Evolutionary conservation across 306 rosid genomes (phyloP), one percentile per base, ranked within the genome.

Genomic region (Lathyrus oleraceus): DNA sequence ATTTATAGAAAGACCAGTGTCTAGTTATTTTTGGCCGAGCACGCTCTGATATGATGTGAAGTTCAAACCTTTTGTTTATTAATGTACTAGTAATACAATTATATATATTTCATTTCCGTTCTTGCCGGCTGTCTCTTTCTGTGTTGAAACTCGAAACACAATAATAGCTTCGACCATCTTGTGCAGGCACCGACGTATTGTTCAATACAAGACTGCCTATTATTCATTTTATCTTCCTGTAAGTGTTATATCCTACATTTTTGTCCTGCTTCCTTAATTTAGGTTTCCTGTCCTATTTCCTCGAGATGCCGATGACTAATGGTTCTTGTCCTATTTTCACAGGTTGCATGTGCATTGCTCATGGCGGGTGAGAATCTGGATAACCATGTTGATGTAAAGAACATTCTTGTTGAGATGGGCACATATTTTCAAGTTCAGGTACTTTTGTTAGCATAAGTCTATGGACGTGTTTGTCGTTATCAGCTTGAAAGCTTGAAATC

Each of bases 181-280:
- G 35, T 87, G 90, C 95, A 94, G 99, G 78, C 95, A 94, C 85
- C 95, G 79, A 5, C 86, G 89, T 12, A 88, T 94, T 81, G 97
- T 94, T 81, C 96, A 94, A 79, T 91, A 87, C 82, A 94, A 94
- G 82, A 90, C 99, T 14, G 90, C 89, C 30, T 94, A 94, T 68
- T 94, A 94, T 82, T 94, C 99, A 32, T 91, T 94, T 77, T 94
- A 94, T 84, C 96, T 90, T 65, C 97, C 97, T 9, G 95, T 94
- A 74, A 86, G 99, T 75, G 64, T 36, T 64, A 49, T 32, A 45
- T 54, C 36, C 39, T 36, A 67, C 56, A 49, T 61, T 23, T 71
- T 9, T 44, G 14, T 38, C 27, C 28, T 15, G 10, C 65, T 70
- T 64, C 36, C 13, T 27, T 57, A 49, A 42, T 72, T 67, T 77